Evolutionary conservation across 345 rosid genomes (phyloP).

Genomic region (Rubroshorea leprosula): DNA sequence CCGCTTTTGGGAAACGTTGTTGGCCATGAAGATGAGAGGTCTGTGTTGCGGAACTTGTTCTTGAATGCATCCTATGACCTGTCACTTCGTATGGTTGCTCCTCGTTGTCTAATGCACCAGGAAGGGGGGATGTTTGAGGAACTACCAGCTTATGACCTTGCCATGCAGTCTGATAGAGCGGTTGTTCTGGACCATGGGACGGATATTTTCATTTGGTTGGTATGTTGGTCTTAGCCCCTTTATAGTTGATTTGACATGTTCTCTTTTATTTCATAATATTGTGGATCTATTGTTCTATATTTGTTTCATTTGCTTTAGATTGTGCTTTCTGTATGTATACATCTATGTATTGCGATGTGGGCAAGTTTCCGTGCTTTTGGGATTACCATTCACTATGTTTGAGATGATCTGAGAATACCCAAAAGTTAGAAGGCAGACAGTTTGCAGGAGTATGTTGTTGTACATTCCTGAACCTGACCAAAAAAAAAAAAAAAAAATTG

Average conservation of each 20-base stretch:
- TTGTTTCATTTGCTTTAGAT: conserved; percentile 3
- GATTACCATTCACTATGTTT: background rate
- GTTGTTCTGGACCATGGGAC: conserved; percentile 97
- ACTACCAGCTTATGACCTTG: conserved; percentile 81
- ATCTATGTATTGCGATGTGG: too few relatives aligned
- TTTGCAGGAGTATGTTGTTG: background rate
- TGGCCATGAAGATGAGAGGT: conserved; percentile 98
- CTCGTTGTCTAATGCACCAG: conserved; percentile 90
- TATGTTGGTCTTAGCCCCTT: conserved; percentile 11
- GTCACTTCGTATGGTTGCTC: conserved; percentile 90
- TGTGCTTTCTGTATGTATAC: too few relatives aligned
- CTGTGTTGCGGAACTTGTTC: conserved; percentile 77
- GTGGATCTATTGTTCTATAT: background rate
- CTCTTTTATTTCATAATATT: background rate
- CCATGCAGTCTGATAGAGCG: conserved; percentile 92
- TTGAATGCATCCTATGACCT: conserved; percentile 89
- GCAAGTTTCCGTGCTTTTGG: background rate
- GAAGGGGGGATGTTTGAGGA: conserved; percentile 99
- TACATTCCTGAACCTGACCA: background rate
- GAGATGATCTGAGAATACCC: background rate
- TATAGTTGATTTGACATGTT: conserved; percentile 14
- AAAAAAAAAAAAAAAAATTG: too few relatives aligned
- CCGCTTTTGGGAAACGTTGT: conserved; percentile 91
- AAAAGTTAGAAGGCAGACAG: background rate
- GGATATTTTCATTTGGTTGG: conserved; percentile 95